Evolutionary conservation across 2,329 filamentous ascomycete genomes (phyloP).

Genomic region (Fusarium annulatum): DNA sequence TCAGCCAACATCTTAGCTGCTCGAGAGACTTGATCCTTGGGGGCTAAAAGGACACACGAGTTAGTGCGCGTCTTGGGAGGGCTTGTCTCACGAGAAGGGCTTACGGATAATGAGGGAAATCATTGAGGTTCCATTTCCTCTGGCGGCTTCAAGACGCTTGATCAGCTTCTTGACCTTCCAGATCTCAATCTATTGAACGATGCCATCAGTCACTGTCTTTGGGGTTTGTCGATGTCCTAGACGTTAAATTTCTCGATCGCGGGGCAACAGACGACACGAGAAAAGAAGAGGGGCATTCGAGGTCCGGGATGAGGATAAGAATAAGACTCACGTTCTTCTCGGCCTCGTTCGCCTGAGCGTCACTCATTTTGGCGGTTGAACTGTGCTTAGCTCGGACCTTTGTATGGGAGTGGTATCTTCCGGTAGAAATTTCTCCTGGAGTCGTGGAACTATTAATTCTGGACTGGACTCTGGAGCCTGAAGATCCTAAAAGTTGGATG

Average conservation of each 20-base stretch:
- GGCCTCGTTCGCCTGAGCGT: constrained; percentile 87
- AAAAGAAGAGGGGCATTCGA: constrained; percentile 34
- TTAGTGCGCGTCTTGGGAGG: constrained; percentile 42
- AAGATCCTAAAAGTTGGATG: constrained; percentile 47
- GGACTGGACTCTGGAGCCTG: constrained; percentile 40
- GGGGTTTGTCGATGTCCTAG: constrained; percentile 1
- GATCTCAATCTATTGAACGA: constrained; percentile 70
- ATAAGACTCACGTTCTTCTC: constrained; percentile 85
- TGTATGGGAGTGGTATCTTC: constrained; percentile 38
- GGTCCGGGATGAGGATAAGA: constrained; percentile 32
- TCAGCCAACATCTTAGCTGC: constrained; percentile 99
- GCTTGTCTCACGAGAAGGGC: constrained; percentile 49
- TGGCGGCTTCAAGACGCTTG: constrained; percentile 95
- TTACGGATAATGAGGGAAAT: constrained; percentile 98
- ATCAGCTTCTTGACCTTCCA: constrained; percentile 99
- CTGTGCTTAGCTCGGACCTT: constrained; percentile 34
- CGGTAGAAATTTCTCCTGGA: constrained; percentile 23
- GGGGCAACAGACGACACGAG: constrained; percentile 45
- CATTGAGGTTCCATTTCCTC: constrained; percentile 99
- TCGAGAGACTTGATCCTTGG: constrained; percentile 97
- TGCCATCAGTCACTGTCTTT: constrained; percentile 34
- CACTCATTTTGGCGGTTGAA: constrained; percentile 77
- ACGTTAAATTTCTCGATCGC: constrained; percentile 40
- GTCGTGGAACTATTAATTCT: constrained; percentile 35
- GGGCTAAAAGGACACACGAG: constrained; percentile 66